Evolutionary conservation across 2,329 filamentous ascomycete species (phyloP).

Genomic region (Neopestalotiopsis clavispora): DNA sequence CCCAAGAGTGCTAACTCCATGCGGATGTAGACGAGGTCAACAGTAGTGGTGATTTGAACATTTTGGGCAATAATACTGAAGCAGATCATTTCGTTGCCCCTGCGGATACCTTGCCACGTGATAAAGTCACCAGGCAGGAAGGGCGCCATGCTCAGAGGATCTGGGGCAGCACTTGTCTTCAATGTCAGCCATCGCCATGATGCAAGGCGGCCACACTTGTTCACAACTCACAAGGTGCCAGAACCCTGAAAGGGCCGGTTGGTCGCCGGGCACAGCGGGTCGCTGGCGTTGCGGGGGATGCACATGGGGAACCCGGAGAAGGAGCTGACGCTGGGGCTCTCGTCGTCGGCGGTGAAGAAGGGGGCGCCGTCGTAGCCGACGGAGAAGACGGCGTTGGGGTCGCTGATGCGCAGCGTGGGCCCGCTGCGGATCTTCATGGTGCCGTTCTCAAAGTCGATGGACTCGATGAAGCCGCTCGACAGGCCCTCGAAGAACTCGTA

Average conservation of each 20-base stretch:
- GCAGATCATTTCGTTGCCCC: slow-evolving; percentile 37
- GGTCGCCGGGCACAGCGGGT: slow-evolving; percentile 39
- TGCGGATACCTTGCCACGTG: slow-evolving; percentile 37
- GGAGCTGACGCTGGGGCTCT: slow-evolving; percentile 49
- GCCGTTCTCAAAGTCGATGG: slow-evolving; percentile 41
- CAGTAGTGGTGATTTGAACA: slow-evolving; percentile 39
- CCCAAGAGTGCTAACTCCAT: slow-evolving; percentile 41
- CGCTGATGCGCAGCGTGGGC: slow-evolving; percentile 43
- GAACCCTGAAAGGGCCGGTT: slow-evolving; percentile 39
- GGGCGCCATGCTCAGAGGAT: slow-evolving; percentile 41
- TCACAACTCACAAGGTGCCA: slow-evolving; percentile 36
- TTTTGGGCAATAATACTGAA: slow-evolving; percentile 43
- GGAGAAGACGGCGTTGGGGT: slow-evolving; percentile 47
- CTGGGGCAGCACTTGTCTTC: slow-evolving; percentile 27
- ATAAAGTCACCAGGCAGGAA: slow-evolving; percentile 43
- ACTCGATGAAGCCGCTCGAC: slow-evolving; percentile 40
- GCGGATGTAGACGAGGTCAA: slow-evolving; percentile 39
- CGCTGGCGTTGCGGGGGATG: slow-evolving; percentile 46
- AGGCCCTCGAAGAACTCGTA: slow-evolving; percentile 40
- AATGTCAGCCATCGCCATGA: not conserved
- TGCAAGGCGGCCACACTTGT: no score
- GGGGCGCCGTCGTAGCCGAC: slow-evolving; percentile 39
- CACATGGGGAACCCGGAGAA: slow-evolving; percentile 59
- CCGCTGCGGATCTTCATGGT: slow-evolving; percentile 41
- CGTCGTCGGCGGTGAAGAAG: slow-evolving; percentile 52